Evolutionary conservation across 805 yeast species (phyloP).

Genomic region (Wickerhamiella australiensis): DNA sequence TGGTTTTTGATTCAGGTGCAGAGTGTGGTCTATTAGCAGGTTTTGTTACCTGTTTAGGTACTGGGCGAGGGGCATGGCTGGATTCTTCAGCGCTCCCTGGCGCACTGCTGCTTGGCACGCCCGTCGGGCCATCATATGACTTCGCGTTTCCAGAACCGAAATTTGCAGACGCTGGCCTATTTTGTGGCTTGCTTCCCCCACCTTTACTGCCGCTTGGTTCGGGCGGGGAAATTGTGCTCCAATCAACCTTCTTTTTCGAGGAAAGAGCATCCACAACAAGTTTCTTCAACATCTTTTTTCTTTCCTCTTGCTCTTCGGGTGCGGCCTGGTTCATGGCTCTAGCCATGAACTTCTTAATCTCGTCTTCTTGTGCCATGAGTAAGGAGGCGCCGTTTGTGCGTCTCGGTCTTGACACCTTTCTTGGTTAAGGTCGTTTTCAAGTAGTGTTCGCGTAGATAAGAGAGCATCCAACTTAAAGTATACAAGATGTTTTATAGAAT

Average conservation of each 20-base stretch:
- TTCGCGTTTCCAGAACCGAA: too few relatives aligned
- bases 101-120: too few relatives aligned
- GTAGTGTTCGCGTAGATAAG: too few relatives aligned
- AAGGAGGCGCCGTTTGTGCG: neutral
- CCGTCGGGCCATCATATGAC: too few relatives aligned
- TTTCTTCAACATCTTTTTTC: neutral
- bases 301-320: neutral
- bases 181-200: neutral
- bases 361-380: neutral
- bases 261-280: neutral
- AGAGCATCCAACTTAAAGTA: too few relatives aligned
- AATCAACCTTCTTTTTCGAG: neutral
- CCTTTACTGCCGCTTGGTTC: neutral
- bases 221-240: neutral
- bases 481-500: too few relatives aligned
- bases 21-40: neutral
- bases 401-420: too few relatives aligned
- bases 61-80: neutral
- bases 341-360: constrained; percentile 1
- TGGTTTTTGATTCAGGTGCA: neutral
- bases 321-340: neutral
- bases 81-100: neutral
- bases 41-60: neutral
- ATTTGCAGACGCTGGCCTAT: neutral
- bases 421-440: too few relatives aligned